Evolutionary conservation across 164 flowering plant species (phyloP), one percentile per base, ranked within the genome.

Genomic region (Paratinospora sagittata): DNA sequence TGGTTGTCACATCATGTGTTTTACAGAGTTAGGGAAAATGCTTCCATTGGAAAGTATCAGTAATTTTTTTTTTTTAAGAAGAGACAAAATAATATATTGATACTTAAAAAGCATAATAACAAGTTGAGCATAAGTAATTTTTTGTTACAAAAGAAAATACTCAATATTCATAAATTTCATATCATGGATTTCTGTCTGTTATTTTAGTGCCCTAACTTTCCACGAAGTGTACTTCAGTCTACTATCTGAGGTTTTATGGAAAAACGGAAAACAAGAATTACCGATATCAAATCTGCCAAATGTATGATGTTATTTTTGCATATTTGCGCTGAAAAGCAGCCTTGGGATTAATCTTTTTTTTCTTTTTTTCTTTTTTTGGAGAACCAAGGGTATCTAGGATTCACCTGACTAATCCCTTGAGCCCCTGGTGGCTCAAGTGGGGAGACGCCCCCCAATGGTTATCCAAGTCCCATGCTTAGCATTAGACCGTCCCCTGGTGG

Each of bases 1-100:
- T 80, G 68, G 83, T 83, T 78, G 63, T 79, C 62, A 95, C 76
- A 62, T 79, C 82, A 82, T 95, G 88, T 70, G 99, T 95, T 72
- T 78, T 74, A 71, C 61, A 74, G 74, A 85, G 92, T 82, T 86
- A 80, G 83, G 95, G 86, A 84, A 80, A 62, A 34, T 12, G 68
- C 24, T 19, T 27, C 73, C 26, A 19, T 16, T 3, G 60, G 11
- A 37, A n/a, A n/a, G n/a, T 16, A 7, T 52, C 33, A 62, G 26
- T n/a, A n/a, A n/a, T n/a, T n/a, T n/a, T n/a, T n/a, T n/a, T n/a
- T n/a, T n/a, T n/a, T n/a, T n/a, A n/a, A n/a, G n/a, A n/a, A n/a
- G n/a, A n/a, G n/a, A n/a, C n/a, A n/a, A n/a, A n/a, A n/a, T n/a
- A n/a, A n/a, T n/a, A n/a, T n/a, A n/a, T n/a, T n/a, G n/a, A n/a